These are phyloP conservation scores for Millerago galiae DNA, from an alignment of 805 yeast genomes.

Conservation along the genomic window DNA sequence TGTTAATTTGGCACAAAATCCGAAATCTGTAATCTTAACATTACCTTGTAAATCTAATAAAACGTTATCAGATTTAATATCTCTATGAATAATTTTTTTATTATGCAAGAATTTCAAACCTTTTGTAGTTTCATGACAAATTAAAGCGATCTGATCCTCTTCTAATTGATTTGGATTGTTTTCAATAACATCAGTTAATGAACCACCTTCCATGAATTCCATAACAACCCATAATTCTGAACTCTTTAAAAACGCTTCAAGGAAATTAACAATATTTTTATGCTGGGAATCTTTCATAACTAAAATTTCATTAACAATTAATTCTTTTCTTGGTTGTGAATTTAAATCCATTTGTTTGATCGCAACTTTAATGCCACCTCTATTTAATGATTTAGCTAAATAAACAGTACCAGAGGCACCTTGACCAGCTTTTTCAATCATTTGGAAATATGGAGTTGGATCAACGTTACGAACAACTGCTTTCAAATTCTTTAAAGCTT, in stretches of 20 bases:
- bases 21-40: conserved; percentile 94
- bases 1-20: conserved; percentile 91
- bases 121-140: conserved; percentile 82
- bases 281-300: conserved; percentile 97
- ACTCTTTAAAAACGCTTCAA: conserved; percentile 78
- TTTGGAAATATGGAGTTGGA: conserved; percentile 77
- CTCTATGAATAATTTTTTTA: conserved; percentile 92
- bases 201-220: conserved; percentile 99
- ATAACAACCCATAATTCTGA: conserved; percentile 96
- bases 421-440: conserved; percentile 86
- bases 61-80: conserved; percentile 94
- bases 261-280: conserved; percentile 88
- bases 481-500: conserved; percentile 72
- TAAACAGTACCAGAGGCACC: conserved; percentile 98
- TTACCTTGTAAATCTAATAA: conserved; percentile 74
- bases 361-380: conserved; percentile 70
- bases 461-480: conserved; percentile 78
- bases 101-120: conserved; percentile 90
- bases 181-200: conserved; percentile 91
- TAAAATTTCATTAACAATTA: conserved; percentile 89
- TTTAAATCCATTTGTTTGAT: conserved; percentile 93
- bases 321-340: conserved; percentile 88
- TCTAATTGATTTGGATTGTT: conserved; percentile 64
- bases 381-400: conserved; percentile 60
- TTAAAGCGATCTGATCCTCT: conserved; percentile 88